Conservation (phyloP, 495 filamentous ascomycete genomes). For the Chaetomidium leptoderma region DNA sequence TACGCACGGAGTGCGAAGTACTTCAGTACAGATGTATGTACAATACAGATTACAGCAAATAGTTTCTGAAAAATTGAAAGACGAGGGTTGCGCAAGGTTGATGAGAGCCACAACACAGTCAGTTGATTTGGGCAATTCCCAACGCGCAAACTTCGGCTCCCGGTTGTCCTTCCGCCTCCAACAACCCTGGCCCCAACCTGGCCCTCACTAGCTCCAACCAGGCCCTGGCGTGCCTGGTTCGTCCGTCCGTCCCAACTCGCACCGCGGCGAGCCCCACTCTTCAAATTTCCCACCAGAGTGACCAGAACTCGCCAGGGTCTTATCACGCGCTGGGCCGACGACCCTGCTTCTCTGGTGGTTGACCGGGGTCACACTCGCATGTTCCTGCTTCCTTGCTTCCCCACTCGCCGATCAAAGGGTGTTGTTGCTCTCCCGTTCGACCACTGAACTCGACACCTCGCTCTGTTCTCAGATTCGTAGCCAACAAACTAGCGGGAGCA, state of each 20-base stretch:
- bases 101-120: too few relatives aligned
- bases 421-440: constrained; percentile 6
- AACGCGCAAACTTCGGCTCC: too few relatives aligned
- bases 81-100: too few relatives aligned
- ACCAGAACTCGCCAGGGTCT: too few relatives aligned
- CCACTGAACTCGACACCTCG: not conserved
- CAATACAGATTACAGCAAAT: too few relatives aligned
- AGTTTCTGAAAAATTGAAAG: too few relatives aligned
- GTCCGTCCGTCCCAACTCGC: not conserved
- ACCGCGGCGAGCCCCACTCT: not conserved
- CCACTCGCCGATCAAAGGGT: constrained; percentile 6
- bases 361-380: not conserved
- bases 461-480: not conserved
- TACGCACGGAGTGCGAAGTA: too few relatives aligned
- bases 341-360: constrained; percentile 5
- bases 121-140: too few relatives aligned
- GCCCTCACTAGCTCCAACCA: too few relatives aligned
- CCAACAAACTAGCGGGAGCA: not conserved
- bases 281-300: constrained; percentile 20
- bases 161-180: too few relatives aligned
- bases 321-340: constrained; percentile 9
- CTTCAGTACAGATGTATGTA: too few relatives aligned
- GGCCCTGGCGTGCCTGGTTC: not conserved
- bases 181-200: too few relatives aligned
- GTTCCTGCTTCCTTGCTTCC: not conserved